Base-by-base conservation (phyloP, 805 yeast genomes). In the Saccharomycodes ludwigii region DNA sequence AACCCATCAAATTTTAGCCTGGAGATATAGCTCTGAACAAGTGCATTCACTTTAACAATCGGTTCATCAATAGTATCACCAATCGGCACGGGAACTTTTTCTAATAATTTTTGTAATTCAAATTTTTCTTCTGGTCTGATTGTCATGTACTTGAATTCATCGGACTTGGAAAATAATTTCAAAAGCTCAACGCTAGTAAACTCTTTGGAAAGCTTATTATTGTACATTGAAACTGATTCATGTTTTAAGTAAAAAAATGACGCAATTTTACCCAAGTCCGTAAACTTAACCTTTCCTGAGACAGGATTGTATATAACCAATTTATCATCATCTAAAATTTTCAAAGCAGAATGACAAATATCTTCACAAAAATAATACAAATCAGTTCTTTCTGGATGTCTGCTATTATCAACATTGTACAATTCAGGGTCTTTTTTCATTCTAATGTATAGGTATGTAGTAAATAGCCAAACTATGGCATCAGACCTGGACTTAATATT, bases 21-120 rank as follows among this genome's bases (percentile, higher is more conserved):
- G 1, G 95, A 80, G n/a, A 91, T 81, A 45, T 81, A 84, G 0
- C 95, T 71, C 48, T 91, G 98, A 9, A 91, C 57, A 22, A 91
- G 54, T 6, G 84, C 71, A 41, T 76, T 84, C 14, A 82, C 69
- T 50, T 91, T 91, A 0, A 94, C 79, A 12, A 71, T 50, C 0
- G 86, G 76, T 36, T 83, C 88, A 27, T 66, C 73, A 0, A 75
- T 57, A 4, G 66, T 55, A 40, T 83, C 95, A 43, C 71, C 75
- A 18, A 91, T 66, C 0, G 98, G 97, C 22, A 88, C 71, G 1
- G 99, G 98, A 2, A 84, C 77, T 27, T 67, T 66, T 33, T 77
- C 84, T 36, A 74, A 50, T 10, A 91, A 56, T 42, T 76, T 76
- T 10, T 64, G 56, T 5, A 93, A 56, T 51, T 91, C 97, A 11